Conservation (phyloP, 176 grass and related monocot species). For the Carex parvula region DNA sequence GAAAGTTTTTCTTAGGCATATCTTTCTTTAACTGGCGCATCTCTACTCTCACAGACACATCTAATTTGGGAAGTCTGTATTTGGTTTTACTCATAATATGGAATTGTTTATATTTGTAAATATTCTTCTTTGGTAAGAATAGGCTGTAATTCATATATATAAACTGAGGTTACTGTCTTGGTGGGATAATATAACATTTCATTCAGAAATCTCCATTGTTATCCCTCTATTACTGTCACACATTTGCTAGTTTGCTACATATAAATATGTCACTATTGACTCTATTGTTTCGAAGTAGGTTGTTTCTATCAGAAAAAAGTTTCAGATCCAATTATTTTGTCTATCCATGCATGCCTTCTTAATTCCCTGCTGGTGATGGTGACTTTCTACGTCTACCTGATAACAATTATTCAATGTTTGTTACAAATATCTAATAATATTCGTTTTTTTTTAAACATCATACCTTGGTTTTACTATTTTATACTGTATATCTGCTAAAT, state of each 20-base stretch:
- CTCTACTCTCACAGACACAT: too few species aligned
- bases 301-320: constrained; percentile 4
- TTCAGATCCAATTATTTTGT: neutral
- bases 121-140: too few species aligned
- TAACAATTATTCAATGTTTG: constrained; percentile 25
- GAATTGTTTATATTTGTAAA: too few species aligned
- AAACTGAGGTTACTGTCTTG: too few species aligned
- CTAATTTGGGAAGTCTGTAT: too few species aligned
- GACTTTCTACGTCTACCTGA: constrained; percentile 52
- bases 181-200: too few species aligned
- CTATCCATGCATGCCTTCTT: constrained; percentile 17
- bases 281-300: constrained; percentile 1
- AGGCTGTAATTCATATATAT: too few species aligned
- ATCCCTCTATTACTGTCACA: neutral
- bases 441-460: neutral
- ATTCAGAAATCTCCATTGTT: too few species aligned
- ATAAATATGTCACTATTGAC: neutral
- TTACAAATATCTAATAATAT: neutral
- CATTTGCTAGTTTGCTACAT: constrained; percentile 15
- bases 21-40: too few species aligned
- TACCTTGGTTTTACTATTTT: neutral
- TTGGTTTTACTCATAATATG: too few species aligned
- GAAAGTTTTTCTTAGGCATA: too few species aligned
- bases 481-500: constrained; percentile 5
- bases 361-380: constrained; percentile 35